Conservation (phyloP, 495 filamentous ascomycete species). For the Pseudomonodictys pantanalensis region DNA sequence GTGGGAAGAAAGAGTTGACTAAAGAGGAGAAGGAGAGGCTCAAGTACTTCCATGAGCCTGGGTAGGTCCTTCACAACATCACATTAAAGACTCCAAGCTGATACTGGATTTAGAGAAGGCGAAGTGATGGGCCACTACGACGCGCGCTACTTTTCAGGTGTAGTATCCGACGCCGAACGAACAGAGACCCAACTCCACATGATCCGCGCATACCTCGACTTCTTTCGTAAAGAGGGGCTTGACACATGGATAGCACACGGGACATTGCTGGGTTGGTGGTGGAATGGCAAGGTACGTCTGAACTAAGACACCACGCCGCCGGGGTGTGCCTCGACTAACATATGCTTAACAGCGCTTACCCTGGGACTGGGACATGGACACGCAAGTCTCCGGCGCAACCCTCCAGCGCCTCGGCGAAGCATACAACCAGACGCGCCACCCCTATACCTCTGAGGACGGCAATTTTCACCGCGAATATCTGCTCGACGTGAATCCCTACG, state of each 20-base stretch:
- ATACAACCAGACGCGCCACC: slow-evolving; percentile 63
- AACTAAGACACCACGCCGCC: not conserved
- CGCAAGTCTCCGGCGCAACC: slow-evolving; percentile 66
- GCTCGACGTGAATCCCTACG: slow-evolving; percentile 75
- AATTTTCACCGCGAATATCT: slow-evolving; percentile 56
- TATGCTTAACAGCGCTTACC: slow-evolving; percentile 60
- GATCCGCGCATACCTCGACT: slow-evolving; percentile 69
- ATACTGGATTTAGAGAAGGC: slow-evolving; percentile 41
- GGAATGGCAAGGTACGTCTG: slow-evolving; percentile 64
- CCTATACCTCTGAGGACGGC: slow-evolving; percentile 46
- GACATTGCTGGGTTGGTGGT: slow-evolving; percentile 87
- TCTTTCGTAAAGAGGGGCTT: slow-evolving; percentile 58
- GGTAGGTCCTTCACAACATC: slow-evolving; percentile 9
- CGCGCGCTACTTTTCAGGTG: slow-evolving; percentile 59
- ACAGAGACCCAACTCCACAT: slow-evolving; percentile 63
- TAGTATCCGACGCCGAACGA: slow-evolving; percentile 62
- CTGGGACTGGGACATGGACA: slow-evolving; percentile 89
- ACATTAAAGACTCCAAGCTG: slow-evolving; percentile 3
- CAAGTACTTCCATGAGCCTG: slow-evolving; percentile 33
- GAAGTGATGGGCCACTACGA: slow-evolving; percentile 69
- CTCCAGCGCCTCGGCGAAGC: slow-evolving; percentile 59
- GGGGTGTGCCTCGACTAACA: not conserved
- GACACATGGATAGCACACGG: slow-evolving; percentile 90
- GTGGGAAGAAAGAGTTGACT: not conserved
- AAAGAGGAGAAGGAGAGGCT: slow-evolving; percentile 6